Conservation (phyloP, 352 stramenopile species). For the Pilasporangium apinafurcum region DNA sequence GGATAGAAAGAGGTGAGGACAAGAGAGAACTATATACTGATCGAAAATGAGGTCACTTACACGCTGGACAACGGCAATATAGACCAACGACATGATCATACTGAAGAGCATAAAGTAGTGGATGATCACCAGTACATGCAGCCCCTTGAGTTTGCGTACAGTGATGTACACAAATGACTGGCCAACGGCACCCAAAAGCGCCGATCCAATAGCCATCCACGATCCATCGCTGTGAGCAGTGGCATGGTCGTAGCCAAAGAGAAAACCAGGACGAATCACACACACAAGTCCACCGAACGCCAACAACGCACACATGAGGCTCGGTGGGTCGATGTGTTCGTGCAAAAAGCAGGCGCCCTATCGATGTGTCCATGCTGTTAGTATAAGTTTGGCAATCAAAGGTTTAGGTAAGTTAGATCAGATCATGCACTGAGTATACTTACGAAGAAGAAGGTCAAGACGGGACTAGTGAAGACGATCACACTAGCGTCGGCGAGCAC, state of each 20-base stretch:
- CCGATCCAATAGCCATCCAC: conserved; percentile 42
- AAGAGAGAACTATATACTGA: too few species aligned
- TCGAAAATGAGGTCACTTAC: too few species aligned
- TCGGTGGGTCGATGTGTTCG: conserved; percentile 16
- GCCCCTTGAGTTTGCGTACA: conserved; percentile 51
- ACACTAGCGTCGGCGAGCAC: conserved; percentile 67
- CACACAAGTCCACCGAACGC: conserved; percentile 35
- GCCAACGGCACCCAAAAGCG: conserved; percentile 41
- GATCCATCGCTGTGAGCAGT: conserved; percentile 32
- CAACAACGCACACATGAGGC: conserved; percentile 16
- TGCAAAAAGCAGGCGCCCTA: conserved; percentile 20
- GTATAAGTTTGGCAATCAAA: too few species aligned
- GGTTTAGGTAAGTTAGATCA: too few species aligned
- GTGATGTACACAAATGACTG: conserved; percentile 70
- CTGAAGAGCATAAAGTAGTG: conserved; percentile 81
- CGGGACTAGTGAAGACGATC: conserved; percentile 66
- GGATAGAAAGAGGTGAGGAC: too few species aligned
- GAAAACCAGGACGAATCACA: conserved; percentile 25
- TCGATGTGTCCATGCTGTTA: too few species aligned
- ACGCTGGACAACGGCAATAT: conserved; percentile 47
- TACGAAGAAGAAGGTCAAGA: conserved; percentile 74
- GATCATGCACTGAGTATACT: too few species aligned
- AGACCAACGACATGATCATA: conserved; percentile 31
- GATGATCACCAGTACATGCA: conserved; percentile 57
- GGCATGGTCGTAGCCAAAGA: conserved; percentile 34